Conservation (phyloP, 768 basidiomycete genomes). For the Suillus hirtellus region DNA sequence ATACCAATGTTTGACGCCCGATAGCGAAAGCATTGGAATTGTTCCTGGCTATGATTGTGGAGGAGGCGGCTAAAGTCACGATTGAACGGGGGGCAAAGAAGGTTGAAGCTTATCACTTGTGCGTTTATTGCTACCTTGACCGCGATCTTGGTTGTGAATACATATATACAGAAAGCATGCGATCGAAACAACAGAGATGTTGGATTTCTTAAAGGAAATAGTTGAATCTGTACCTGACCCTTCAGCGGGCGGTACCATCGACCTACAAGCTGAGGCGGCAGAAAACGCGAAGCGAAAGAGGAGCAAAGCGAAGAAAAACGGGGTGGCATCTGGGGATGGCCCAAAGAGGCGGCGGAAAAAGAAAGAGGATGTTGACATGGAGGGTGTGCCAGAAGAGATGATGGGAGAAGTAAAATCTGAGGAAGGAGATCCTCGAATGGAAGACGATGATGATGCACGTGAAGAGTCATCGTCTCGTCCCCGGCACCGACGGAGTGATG, state of each 20-base stretch:
- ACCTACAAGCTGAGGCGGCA: conserved; percentile 61
- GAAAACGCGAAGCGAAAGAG: conserved; percentile 59
- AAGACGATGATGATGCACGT: conserved; percentile 44
- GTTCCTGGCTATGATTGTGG: conserved; percentile 82
- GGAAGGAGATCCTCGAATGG: conserved; percentile 37
- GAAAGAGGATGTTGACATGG: conserved; percentile 40
- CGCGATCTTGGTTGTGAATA: conserved; percentile 10
- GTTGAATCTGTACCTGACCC: conserved; percentile 87
- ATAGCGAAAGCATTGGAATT: conserved; percentile 93
- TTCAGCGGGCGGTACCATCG: conserved; percentile 76
- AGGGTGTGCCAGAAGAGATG: conserved; percentile 35
- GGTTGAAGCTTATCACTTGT: conserved; percentile 93
- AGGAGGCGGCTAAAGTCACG: conserved; percentile 81
- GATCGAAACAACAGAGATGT: conserved; percentile 80
- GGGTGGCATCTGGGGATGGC: conserved; percentile 36
- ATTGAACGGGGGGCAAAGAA: conserved; percentile 78
- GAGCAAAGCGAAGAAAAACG: conserved; percentile 55
- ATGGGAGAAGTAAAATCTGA: conserved; percentile 39
- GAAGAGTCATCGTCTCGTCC: conserved; percentile 40
- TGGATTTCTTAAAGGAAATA: conserved; percentile 94
- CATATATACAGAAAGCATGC: conserved; percentile 76
- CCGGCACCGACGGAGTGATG: conserved; percentile 40
- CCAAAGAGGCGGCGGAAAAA: conserved; percentile 53
- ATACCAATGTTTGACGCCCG: background rate
- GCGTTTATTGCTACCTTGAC: conserved; percentile 35